These are phyloP conservation scores for Neofusicoccum kwambonambiense DNA, from an alignment of 2,329 filamentous ascomycete genomes.

Conservation along the genomic window DNA sequence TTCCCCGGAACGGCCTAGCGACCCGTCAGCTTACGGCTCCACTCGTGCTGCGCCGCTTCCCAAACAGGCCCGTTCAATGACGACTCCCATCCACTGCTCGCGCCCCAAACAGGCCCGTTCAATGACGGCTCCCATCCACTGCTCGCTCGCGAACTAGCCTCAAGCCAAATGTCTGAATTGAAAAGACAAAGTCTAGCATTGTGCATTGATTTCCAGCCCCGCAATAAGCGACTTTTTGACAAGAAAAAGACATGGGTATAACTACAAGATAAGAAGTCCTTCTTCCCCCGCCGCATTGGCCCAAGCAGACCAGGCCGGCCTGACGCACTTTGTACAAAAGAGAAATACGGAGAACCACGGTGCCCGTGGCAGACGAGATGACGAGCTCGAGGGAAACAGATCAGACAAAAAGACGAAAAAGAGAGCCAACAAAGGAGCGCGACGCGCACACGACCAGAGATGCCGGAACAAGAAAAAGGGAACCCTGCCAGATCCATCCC, in stretches of 20 bases:
- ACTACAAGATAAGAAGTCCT: background rate
- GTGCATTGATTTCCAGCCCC: background rate
- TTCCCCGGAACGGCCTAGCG: no score
- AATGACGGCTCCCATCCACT: no score
- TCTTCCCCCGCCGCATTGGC: background rate
- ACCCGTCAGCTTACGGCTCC: no score
- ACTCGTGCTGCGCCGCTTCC: background rate
- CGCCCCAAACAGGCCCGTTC: no score
- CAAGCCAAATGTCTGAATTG: background rate
- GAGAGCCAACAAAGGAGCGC: constrained; percentile 2
- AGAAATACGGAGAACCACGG: background rate
- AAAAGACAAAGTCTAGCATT: background rate
- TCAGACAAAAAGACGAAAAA: no score
- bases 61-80: background rate
- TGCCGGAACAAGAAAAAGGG: background rate
- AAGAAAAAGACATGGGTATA: constrained; percentile 16
- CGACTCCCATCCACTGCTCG: no score
- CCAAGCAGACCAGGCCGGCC: background rate
- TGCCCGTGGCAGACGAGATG: no score
- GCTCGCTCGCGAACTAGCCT: no score
- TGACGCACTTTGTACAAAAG: constrained; percentile 9
- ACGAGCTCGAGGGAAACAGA: background rate
- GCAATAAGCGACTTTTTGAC: constrained; percentile 9
- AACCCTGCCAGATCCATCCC: background rate
- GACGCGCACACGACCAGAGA: background rate